Percentiles rank a stretch among this genome's conserved stretches.
These are phyloP conservation scores for Apiospora hydei DNA, from an alignment of 2,329 filamentous ascomycete genomes.

Conservation along the genomic window DNA sequence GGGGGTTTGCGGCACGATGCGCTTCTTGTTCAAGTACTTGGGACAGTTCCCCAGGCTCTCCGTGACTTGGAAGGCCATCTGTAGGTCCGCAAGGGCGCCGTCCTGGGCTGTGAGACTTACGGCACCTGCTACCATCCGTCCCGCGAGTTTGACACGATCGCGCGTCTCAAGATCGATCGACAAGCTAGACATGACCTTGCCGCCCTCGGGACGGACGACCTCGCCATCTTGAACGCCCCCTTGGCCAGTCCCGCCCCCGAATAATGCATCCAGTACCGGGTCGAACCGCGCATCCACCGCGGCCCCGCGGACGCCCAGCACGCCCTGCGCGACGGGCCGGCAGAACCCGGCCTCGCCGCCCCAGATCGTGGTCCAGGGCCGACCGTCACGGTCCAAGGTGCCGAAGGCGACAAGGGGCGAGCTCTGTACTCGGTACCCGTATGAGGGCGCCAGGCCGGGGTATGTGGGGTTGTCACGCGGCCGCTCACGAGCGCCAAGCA, in stretches of 20 bases:
- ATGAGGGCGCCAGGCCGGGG: constrained; percentile 66
- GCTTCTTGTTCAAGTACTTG: constrained; percentile 83
- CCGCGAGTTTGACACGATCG: constrained; percentile 77
- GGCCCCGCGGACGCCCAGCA: constrained; percentile 67
- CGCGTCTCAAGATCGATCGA: constrained; percentile 70
- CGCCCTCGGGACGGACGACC: constrained; percentile 46
- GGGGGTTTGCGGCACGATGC: constrained; percentile 62
- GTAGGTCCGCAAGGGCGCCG: constrained; percentile 44
- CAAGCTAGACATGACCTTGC: constrained; percentile 56
- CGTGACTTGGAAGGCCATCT: constrained; percentile 72
- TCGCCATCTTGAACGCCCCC: constrained; percentile 32
- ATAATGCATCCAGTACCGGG: constrained; percentile 72
- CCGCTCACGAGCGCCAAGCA: constrained; percentile 61
- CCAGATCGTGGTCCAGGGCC: constrained; percentile 81
- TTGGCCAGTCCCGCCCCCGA: constrained; percentile 53
- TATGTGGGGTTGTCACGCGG: constrained; percentile 70
- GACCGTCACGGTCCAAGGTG: constrained; percentile 67
- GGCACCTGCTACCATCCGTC: constrained; percentile 71
- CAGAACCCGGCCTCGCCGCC: constrained; percentile 77
- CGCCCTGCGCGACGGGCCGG: constrained; percentile 63
- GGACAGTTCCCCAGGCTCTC: constrained; percentile 84
- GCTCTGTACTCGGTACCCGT: constrained; percentile 64
- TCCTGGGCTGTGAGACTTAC: constrained; percentile 48
- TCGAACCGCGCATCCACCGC: constrained; percentile 68
- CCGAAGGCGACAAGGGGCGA: constrained; percentile 78